Percentiles rank a stretch among this genome's conserved stretches.
Conservation (phyloP, 176 grass and related monocot genomes). For the Triticum monococcum region DNA sequence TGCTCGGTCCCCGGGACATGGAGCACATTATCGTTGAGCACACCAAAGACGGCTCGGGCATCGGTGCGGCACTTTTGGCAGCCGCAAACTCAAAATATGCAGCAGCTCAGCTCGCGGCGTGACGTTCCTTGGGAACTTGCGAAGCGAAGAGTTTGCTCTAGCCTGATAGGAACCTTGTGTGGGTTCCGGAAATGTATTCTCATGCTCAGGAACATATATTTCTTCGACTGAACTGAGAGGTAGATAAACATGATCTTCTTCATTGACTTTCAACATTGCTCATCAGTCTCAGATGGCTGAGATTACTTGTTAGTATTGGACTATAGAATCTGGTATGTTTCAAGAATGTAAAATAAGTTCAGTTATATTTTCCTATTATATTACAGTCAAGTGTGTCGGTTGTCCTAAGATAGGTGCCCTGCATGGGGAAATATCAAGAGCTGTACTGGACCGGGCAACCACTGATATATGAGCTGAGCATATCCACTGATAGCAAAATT, state of each 20-base stretch:
- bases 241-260: too few relatives aligned
- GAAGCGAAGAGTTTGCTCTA: not conserved
- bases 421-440: too few relatives aligned
- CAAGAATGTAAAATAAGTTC: not conserved
- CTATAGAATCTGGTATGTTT: not conserved
- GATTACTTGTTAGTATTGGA: not conserved
- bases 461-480: too few relatives aligned
- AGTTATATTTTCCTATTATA: not conserved
- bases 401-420: too few relatives aligned
- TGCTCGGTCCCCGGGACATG: too few relatives aligned
- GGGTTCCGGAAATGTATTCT: not conserved
- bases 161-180: not conserved
- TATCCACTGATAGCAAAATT: too few relatives aligned
- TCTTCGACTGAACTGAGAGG: not conserved
- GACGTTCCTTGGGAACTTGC: not conserved
- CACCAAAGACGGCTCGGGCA: too few relatives aligned
- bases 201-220: too few relatives aligned
- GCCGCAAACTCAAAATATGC: constrained; percentile 16
- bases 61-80: too few relatives aligned
- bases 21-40: too few relatives aligned
- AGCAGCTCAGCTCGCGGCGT: not conserved
- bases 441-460: too few relatives aligned
- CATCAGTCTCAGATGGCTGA: not conserved
- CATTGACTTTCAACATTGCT: not conserved
- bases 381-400: too few relatives aligned